Conservation (phyloP, 2,329 filamentous ascomycete species). For the Calcarisporium arbuscula region DNA sequence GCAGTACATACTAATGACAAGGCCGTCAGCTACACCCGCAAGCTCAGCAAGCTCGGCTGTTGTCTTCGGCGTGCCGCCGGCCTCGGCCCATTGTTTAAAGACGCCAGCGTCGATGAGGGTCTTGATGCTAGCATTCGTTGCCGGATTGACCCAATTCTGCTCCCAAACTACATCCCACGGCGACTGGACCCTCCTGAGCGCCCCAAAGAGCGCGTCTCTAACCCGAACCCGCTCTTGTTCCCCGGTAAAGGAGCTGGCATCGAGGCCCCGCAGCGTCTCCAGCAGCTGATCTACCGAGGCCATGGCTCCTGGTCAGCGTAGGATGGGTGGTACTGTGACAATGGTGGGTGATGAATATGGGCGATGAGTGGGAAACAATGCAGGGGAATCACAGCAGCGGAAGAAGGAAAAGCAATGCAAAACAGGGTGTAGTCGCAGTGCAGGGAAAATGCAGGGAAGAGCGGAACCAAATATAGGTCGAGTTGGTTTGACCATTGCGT, state of each 20-base stretch:
- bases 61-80: slow-evolving; percentile 21
- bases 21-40: slow-evolving; percentile 22
- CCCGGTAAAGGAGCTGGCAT: slow-evolving; percentile 20
- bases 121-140: slow-evolving; percentile 27
- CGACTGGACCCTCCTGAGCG: slow-evolving; percentile 24
- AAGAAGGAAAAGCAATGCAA: too few relatives aligned
- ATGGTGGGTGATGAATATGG: too few relatives aligned
- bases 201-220: slow-evolving; percentile 23
- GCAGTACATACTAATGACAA: slow-evolving; percentile 21
- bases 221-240: slow-evolving; percentile 26
- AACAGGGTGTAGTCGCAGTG: too few relatives aligned
- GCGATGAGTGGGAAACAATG: too few relatives aligned
- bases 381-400: too few relatives aligned
- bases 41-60: slow-evolving; percentile 25
- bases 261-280: slow-evolving; percentile 17
- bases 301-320: slow-evolving; percentile 10
- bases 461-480: too few relatives aligned
- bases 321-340: not conserved
- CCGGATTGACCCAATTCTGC: slow-evolving; percentile 26
- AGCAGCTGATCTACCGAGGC: slow-evolving; percentile 19
- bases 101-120: slow-evolving; percentile 30
- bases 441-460: too few relatives aligned
- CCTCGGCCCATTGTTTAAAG: slow-evolving; percentile 28
- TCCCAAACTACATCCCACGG: slow-evolving; percentile 34
- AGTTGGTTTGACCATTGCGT: too few relatives aligned